Conservation (phyloP, 2,329 filamentous ascomycete genomes). For the Phoma herbarum region DNA sequence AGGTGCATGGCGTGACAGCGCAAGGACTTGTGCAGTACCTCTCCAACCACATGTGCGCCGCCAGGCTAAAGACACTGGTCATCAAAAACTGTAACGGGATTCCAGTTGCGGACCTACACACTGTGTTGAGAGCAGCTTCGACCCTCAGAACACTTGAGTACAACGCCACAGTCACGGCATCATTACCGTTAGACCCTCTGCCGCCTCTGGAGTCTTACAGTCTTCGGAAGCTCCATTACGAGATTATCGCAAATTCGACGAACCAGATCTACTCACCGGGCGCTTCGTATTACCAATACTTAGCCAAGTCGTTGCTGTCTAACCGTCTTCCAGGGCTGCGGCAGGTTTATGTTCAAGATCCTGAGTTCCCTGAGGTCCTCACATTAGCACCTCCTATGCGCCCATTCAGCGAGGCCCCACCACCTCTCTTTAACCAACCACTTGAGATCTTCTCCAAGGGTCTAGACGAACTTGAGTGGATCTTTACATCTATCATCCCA, state of each 20-base stretch:
- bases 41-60: slow-evolving; percentile 62
- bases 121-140: slow-evolving; percentile 66
- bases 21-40: slow-evolving; percentile 76
- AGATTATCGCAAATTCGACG: slow-evolving; percentile 72
- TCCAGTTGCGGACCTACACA: slow-evolving; percentile 67
- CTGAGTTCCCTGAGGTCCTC: slow-evolving; percentile 81
- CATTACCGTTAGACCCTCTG: slow-evolving; percentile 65
- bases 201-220: slow-evolving; percentile 73
- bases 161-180: slow-evolving; percentile 63
- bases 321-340: slow-evolving; percentile 77
- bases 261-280: slow-evolving; percentile 64
- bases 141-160: slow-evolving; percentile 68
- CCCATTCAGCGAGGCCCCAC: slow-evolving; percentile 57
- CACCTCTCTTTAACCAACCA: slow-evolving; percentile 61
- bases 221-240: slow-evolving; percentile 79
- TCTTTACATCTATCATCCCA: slow-evolving; percentile 69
- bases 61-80: slow-evolving; percentile 71
- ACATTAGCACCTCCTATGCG: slow-evolving; percentile 73
- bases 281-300: slow-evolving; percentile 80
- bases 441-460: slow-evolving; percentile 72
- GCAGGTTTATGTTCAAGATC: slow-evolving; percentile 85
- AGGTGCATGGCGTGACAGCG: slow-evolving; percentile 75
- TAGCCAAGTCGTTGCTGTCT: slow-evolving; percentile 81
- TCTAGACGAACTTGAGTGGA: slow-evolving; percentile 73
- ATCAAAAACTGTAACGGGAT: slow-evolving; percentile 75